These are phyloP conservation scores for Escallonia rubra DNA, from an alignment of 129 eudicot species.

Conservation along the genomic window DNA sequence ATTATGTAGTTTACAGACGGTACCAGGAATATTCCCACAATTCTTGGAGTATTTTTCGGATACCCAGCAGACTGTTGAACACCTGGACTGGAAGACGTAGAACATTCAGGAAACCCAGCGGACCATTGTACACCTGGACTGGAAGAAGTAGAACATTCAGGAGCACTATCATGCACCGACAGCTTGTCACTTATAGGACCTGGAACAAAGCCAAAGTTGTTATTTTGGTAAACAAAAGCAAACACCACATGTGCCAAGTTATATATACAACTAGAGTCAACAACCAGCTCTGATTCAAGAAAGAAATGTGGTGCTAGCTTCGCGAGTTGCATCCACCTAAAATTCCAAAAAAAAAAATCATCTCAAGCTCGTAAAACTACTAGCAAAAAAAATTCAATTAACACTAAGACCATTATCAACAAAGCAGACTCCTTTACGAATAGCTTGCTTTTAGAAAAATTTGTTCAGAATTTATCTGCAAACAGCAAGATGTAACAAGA, in stretches of 20 bases:
- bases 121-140: constrained; percentile 10
- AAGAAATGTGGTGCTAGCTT: no score
- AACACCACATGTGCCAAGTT: background rate
- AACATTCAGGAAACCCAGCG: constrained; percentile 3
- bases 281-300: background rate
- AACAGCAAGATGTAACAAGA: no score
- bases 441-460: no score
- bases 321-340: no score
- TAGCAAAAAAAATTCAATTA: background rate
- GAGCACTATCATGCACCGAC: constrained; percentile 5
- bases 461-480: no score
- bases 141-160: constrained; percentile 4
- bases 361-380: background rate
- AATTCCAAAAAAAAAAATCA: no score
- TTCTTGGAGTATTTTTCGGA: constrained; percentile 31
- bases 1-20: constrained; percentile 83
- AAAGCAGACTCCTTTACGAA: no score
- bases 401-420: background rate
- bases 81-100: constrained; percentile 5
- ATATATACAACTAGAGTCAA: background rate
- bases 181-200: constrained; percentile 16
- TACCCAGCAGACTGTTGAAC: constrained; percentile 6
- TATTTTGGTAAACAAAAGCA: no score
- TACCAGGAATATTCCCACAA: constrained; percentile 77
- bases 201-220: constrained; percentile 6